phyloP scores from a whole-genome alignment of 2,329 filamentous ascomycete species.

The Phyllosticta ampelicida region DNA sequence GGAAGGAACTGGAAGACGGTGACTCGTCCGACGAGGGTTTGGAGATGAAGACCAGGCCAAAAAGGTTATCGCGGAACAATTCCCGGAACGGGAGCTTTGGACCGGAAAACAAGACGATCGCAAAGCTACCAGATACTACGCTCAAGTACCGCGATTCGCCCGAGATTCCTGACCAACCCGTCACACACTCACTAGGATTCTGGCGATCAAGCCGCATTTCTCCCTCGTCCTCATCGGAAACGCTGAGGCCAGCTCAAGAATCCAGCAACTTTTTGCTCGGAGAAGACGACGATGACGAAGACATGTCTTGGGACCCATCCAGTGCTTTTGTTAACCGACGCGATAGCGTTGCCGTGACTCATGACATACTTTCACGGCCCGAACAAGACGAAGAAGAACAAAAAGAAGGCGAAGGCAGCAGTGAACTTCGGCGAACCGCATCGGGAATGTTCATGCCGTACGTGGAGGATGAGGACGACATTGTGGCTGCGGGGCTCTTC shows the following conservation, averaged over 20 bases:
- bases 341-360: slow-evolving; percentile 17
- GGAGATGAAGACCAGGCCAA: slow-evolving; percentile 68
- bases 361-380: slow-evolving; percentile 10
- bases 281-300: slow-evolving; percentile 43
- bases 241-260: slow-evolving; percentile 58
- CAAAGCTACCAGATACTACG: slow-evolving; percentile 76
- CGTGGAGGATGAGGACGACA: slow-evolving; percentile 59
- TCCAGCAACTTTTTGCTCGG: slow-evolving; percentile 56
- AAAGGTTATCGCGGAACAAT: slow-evolving; percentile 42
- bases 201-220: slow-evolving; percentile 42
- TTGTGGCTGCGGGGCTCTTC: slow-evolving; percentile 51
- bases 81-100: slow-evolving; percentile 40
- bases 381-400: slow-evolving; percentile 34
- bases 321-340: slow-evolving; percentile 25
- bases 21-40: slow-evolving; percentile 61
- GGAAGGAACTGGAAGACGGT: slow-evolving; percentile 37
- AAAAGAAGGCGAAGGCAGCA: slow-evolving; percentile 15
- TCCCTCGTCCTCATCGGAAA: slow-evolving; percentile 74
- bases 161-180: slow-evolving; percentile 48
- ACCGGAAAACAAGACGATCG: slow-evolving; percentile 71
- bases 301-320: slow-evolving; percentile 38
- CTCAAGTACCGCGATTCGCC: slow-evolving; percentile 75
- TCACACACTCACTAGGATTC: slow-evolving; percentile 32
- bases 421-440: slow-evolving; percentile 62
- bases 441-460: slow-evolving; percentile 91